Percentiles rank a stretch among this genome's conserved stretches.
These are phyloP conservation scores for Hypoxylon intermedium DNA, from an alignment of 495 filamentous ascomycete genomes.

Conservation along the genomic window DNA sequence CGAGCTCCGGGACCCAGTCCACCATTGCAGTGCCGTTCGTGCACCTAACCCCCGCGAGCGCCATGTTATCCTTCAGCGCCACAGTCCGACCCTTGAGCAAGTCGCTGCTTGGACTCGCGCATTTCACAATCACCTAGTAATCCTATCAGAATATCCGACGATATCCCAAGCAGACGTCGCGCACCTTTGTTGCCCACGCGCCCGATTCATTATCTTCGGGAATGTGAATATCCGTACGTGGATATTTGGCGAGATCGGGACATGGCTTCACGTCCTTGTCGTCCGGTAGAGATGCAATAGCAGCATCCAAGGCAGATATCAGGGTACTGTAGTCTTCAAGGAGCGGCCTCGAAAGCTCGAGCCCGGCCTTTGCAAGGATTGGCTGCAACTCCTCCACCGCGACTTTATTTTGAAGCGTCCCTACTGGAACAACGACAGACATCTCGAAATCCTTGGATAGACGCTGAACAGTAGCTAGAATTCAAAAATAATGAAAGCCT, in stretches of 20 bases:
- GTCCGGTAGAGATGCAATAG: conserved; percentile 30
- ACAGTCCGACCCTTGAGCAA: conserved; percentile 45
- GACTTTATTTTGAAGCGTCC: conserved; percentile 1
- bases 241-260: conserved; percentile 38
- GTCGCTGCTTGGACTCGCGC: conserved; percentile 35
- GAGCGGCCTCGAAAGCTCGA: conserved; percentile 26
- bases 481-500: too few relatives aligned
- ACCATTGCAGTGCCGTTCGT: conserved; percentile 48
- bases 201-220: conserved; percentile 39
- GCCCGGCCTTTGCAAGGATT: conserved; percentile 28
- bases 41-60: conserved; percentile 46
- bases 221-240: conserved; percentile 39
- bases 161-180: neutral
- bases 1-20: conserved; percentile 46
- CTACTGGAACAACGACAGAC: conserved; percentile 17
- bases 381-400: conserved; percentile 25
- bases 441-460: neutral
- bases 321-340: conserved; percentile 28
- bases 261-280: conserved; percentile 29
- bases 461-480: too few relatives aligned
- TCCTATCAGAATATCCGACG: conserved; percentile 1
- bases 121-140: conserved; percentile 39
- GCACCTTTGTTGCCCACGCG: conserved; percentile 43
- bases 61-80: conserved; percentile 51
- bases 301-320: conserved; percentile 30